Evolutionary conservation across 2,329 filamentous ascomycete species (phyloP), one percentile per base, ranked within the genome.

Genomic region (Basipetospora chlamydospora): DNA sequence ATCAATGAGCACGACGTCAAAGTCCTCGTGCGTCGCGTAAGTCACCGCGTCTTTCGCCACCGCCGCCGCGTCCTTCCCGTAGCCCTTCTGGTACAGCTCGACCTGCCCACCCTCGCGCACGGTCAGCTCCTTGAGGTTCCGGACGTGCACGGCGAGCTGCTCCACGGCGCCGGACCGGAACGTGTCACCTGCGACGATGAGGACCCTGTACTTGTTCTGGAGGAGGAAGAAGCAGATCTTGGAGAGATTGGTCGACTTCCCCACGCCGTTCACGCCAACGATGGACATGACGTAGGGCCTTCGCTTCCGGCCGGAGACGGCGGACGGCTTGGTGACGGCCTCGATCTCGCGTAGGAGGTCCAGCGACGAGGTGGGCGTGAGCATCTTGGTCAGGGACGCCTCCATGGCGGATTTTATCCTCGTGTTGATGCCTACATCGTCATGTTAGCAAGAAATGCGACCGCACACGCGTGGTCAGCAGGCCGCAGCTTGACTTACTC

Each of bases 201-300:
- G 71, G 12, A 98, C 86, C 51, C 82, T 82, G 65, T 94, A 92
- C 55, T 92, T 87, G 65, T 98, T 98, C 58, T 98, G 88, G 22
- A 98, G 67, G 26, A 98, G 67, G 63, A 98, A 98, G 61, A 90
- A 98, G 57, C 87, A 93, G 46, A 98, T 94, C 59, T 98, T 98
- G 57, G 84, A 88, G 26, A 98, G 68, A 54, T 95, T 96, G 36
- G 90, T 98, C 12, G 87, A 95, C 63, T 98, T 98, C 52, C 90
- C 90, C 26, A 98, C 90, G 37, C 90, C 90, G 56, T 98, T 98
- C 53, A 98, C 90, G 43, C 90, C 90, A 29, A 98, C 90, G 42
- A 98, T 94, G 39, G 86, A 95, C 54, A 98, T 92, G 49, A 96
- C 88, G 54, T 96, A 98, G 29, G 90, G 90, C 4, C 90, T 79